Evolutionary conservation across 164 flowering plant genomes (phyloP).

Genomic region (Euptelea pleiosperma): DNA sequence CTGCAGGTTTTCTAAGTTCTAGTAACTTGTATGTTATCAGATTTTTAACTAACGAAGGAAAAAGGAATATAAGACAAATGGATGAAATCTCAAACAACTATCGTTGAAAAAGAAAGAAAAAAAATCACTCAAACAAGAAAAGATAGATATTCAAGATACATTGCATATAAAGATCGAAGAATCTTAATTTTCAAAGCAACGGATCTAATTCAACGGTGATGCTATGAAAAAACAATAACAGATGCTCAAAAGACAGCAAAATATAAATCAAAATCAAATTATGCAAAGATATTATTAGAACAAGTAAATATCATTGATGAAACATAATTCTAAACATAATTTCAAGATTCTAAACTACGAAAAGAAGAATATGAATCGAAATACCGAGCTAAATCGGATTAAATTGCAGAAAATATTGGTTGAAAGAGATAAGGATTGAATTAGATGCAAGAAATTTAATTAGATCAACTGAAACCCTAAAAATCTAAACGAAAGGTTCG

Average conservation of each 20-base stretch:
- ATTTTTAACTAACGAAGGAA: background rate
- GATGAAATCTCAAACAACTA: background rate
- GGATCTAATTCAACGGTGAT: background rate
- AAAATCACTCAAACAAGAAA: background rate
- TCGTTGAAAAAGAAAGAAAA: background rate
- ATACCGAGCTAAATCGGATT: no score
- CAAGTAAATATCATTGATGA: no score
- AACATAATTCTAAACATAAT: no score
- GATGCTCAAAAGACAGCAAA: background rate
- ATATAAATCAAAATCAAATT: background rate
- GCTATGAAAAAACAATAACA: background rate
- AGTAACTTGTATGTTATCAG: background rate
- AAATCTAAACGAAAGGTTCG: background rate
- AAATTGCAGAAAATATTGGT: no score
- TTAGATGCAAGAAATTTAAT: no score
- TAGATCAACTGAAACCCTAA: background rate
- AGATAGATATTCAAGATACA: background rate
- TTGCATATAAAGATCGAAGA: background rate
- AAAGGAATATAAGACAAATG: background rate
- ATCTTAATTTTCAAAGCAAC: background rate
- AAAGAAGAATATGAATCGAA: no score
- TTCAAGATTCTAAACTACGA: no score
- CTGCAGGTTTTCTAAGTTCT: background rate
- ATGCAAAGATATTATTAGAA: no score
- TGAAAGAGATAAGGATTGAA: background rate